Evolutionary conservation across 495 filamentous ascomycete species (phyloP).

Genomic region (Podospora conica): DNA sequence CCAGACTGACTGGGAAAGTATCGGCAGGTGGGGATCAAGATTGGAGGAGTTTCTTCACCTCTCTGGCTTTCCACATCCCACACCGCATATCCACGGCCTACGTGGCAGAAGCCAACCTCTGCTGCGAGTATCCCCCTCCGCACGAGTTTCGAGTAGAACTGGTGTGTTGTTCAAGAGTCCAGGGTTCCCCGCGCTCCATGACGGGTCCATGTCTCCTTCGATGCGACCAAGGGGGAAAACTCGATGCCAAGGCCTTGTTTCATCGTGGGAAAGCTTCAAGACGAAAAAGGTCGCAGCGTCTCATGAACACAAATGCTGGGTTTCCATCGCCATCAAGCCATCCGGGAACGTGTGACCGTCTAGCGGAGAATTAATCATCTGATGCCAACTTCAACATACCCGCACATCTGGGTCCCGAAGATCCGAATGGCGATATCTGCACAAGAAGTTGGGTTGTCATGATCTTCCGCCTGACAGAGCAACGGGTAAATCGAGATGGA

Average conservation of each 20-base stretch:
- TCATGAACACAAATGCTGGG: slow-evolving; percentile 22
- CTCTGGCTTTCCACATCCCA: not conserved
- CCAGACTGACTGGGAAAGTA: not conserved
- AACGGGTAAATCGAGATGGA: slow-evolving; percentile 12
- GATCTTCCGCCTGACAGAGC: slow-evolving; percentile 15
- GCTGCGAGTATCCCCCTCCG: no score
- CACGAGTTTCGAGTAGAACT: not conserved
- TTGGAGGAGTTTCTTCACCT: not conserved
- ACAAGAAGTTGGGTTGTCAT: slow-evolving; percentile 1
- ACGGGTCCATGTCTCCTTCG: not conserved
- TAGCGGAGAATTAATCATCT: not conserved
- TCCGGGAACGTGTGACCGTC: not conserved
- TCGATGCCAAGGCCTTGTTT: slow-evolving; percentile 19
- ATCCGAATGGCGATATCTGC: not conserved
- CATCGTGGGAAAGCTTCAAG: slow-evolving; percentile 2
- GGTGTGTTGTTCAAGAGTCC: not conserved
- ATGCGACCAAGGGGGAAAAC: not conserved
- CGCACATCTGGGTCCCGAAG: not conserved
- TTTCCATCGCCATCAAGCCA: not conserved
- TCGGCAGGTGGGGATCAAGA: not conserved
- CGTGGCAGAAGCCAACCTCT: not conserved
- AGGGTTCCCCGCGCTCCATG: not conserved
- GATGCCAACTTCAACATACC: not conserved
- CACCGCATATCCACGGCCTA: not conserved
- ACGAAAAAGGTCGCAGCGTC: slow-evolving; percentile 11